Evolutionary conservation across 2,329 filamentous ascomycete species (phyloP).

Genomic region (Cladosporium sp.): DNA sequence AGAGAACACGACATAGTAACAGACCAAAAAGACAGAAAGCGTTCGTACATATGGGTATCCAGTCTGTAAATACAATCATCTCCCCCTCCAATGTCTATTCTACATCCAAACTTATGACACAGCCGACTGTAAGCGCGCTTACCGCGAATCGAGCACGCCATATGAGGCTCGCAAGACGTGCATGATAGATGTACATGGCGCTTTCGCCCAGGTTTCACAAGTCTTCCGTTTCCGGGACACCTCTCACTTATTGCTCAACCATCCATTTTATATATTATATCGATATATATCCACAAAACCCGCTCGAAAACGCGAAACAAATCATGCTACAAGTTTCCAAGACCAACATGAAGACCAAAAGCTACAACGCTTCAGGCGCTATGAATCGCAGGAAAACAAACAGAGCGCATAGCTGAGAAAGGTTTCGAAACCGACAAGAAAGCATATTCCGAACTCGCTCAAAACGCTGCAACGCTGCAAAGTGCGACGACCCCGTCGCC

Average conservation of each 20-base stretch:
- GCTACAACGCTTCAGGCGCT: conserved; percentile 4
- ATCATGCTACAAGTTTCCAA: background rate
- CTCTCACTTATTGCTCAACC: background rate
- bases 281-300: background rate
- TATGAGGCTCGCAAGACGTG: conserved; percentile 15
- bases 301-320: conserved; percentile 2
- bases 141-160: conserved; percentile 10
- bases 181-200: background rate
- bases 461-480: background rate
- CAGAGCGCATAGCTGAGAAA: background rate
- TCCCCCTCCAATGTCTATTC: background rate
- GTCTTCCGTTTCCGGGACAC: background rate
- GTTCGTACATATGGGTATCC: background rate
- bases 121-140: background rate
- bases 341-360: background rate
- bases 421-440: background rate
- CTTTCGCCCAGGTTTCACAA: background rate
- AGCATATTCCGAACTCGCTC: background rate
- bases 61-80: background rate
- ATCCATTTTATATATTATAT: background rate
- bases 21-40: background rate
- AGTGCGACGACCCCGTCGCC: background rate
- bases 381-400: background rate
- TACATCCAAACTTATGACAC: background rate
- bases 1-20: background rate